A percentile compares a stretch with the other conserved stretches of the same genome.
Evolutionary conservation across 1,284 basidiomycete species (phyloP).

Genomic region (Thelephora terrestris): DNA sequence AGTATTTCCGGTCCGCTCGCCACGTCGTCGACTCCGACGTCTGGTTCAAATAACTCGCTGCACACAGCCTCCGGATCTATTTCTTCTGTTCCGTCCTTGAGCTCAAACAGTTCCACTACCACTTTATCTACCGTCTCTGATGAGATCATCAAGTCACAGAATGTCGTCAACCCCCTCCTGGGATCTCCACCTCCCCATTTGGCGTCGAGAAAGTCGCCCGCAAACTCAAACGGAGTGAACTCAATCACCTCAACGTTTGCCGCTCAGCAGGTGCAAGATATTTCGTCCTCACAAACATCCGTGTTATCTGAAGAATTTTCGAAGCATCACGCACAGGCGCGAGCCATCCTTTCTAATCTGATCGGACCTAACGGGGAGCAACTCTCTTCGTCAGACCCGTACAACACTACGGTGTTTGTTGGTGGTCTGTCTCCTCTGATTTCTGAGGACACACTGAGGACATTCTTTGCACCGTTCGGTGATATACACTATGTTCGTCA

Average conservation of each 20-base stretch:
- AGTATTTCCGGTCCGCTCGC: conserved; percentile 64
- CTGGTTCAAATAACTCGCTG: conserved; percentile 15
- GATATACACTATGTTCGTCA: conserved; percentile 76
- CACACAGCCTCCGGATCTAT: conserved; percentile 27
- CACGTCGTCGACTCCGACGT: conserved; percentile 23
- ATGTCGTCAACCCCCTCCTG: conserved; percentile 2
- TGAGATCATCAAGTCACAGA: conserved; percentile 24
- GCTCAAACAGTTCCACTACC: conserved; percentile 40
- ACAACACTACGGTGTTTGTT: conserved; percentile 90
- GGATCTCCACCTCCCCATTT: conserved; percentile 1
- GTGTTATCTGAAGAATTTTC: conserved; percentile 63
- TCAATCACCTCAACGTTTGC: conserved; percentile 33
- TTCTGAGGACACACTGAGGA: conserved; percentile 78
- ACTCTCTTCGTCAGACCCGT: conserved; percentile 76
- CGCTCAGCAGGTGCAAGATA: conserved; percentile 29
- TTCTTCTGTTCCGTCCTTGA: conserved; percentile 38
- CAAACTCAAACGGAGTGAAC: conserved; percentile 4
- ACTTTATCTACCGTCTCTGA: conserved; percentile 36
- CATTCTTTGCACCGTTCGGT: conserved; percentile 84
- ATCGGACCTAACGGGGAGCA: conserved; percentile 80
- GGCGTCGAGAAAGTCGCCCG: not conserved
- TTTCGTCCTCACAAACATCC: conserved; percentile 36
- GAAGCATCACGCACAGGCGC: conserved; percentile 73
- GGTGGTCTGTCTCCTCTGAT: conserved; percentile 81
- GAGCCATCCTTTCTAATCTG: conserved; percentile 67